A percentile compares a stretch with the other conserved stretches of the same genome.
phyloP scores from a whole-genome alignment of 176 grass and related monocot genomes.

The Ananas comosus region DNA sequence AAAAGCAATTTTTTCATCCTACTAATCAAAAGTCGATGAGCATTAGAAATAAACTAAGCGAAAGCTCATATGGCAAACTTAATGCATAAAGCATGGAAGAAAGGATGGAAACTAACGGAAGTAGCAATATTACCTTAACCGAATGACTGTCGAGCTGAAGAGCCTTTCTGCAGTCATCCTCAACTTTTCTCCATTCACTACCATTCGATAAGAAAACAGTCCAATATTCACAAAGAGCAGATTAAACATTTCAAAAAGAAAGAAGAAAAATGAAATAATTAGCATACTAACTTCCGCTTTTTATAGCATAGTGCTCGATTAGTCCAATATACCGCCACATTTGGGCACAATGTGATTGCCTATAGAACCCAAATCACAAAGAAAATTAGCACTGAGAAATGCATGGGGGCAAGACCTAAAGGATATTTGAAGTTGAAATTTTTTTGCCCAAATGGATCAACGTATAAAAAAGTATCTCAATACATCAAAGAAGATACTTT shows the following conservation, averaged over 20 bases:
- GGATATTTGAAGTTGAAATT: background rate
- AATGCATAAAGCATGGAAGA: background rate
- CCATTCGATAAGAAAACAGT: slow-evolving; percentile 15
- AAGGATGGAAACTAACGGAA: background rate
- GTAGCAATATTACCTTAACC: slow-evolving; percentile 46
- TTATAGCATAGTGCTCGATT: slow-evolving; percentile 82
- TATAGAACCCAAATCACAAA: slow-evolving; percentile 37
- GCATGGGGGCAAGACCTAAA: background rate
- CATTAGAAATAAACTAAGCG: too few relatives aligned
- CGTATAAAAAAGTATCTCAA: too few relatives aligned
- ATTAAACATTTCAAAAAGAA: background rate
- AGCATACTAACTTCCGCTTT: slow-evolving; percentile 54
- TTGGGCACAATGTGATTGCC: slow-evolving; percentile 71
- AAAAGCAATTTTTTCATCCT: too few relatives aligned
- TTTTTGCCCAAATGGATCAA: background rate
- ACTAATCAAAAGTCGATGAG: too few relatives aligned
- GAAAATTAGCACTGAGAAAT: slow-evolving; percentile 16
- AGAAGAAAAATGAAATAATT: slow-evolving; percentile 25
- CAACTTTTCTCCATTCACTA: slow-evolving; percentile 72
- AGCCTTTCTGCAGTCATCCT: slow-evolving; percentile 73
- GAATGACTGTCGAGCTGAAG: slow-evolving; percentile 64
- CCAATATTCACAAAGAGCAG: background rate
- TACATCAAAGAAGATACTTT: too few relatives aligned
- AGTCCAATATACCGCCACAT: slow-evolving; percentile 63
- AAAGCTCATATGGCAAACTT: too few relatives aligned